Evolutionary conservation across 805 yeast genomes (phyloP), one percentile per base, ranked within the genome.

Genomic region (Saturnispora dispora): DNA sequence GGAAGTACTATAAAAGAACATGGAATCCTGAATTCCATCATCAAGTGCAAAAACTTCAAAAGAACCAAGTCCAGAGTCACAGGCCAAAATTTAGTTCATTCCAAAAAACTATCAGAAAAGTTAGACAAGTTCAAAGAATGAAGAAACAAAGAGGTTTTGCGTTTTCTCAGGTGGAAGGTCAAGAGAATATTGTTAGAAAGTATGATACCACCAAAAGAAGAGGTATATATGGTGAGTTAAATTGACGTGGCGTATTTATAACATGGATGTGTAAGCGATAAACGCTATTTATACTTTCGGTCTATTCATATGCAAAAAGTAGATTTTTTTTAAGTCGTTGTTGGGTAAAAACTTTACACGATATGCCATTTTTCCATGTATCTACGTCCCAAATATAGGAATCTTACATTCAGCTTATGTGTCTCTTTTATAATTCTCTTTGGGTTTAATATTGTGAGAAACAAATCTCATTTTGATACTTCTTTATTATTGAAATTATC

Each of bases 81-180:
- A 78, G 96, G 57, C 99, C 99, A n/a, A 81, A 96, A 59, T 81
- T 90, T 78, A 96, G 89, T 59, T 95, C 90, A 57, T 93, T 93
- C 75, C 99, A 93, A 68, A 89, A 85, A 66, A 97, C 98, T 5
- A 93, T 93, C 52, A 78, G 98, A 63, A 93, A 89, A 64, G 98
- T 93, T 23, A 83, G 99, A 68, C 99, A 95, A 68, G 98, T 93
- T 37, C 96, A 91, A 67, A 79, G 99, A 67, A 91, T 93, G 87
- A 86, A 95, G 65, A 93, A 93, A 63, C 99, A 93, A 70, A 82
- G 98, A 69, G 99, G 99, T 5, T 93, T 88, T 74, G 99, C 99
- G 1, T 93, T 93, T 62, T 89, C 97, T 6, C 98, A 93, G 67
- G 89, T 86, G 45, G 96, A 87, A 64, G 95, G 95, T 36, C 96